Percentiles rank a stretch among this genome's conserved stretches.
Conservation (phyloP, 257 asterid genomes). For the Ilex asprella region DNA sequence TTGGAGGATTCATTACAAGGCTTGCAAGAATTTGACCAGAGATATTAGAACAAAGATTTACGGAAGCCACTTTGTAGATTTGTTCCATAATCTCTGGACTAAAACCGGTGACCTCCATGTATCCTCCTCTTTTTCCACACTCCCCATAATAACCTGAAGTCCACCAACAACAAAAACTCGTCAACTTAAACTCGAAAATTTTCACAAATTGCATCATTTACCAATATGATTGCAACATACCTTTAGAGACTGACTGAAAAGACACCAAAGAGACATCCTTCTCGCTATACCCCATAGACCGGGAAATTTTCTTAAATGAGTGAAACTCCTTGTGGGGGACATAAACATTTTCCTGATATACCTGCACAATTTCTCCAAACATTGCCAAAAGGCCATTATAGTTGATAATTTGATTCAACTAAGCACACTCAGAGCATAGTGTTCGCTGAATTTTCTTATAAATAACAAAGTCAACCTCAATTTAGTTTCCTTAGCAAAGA, state of each 20-base stretch:
- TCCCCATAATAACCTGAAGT: conserved; percentile 83
- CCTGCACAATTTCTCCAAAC: conserved; percentile 39
- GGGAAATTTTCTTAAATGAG: conserved; percentile 81
- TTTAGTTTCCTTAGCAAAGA: not conserved
- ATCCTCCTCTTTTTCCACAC: conserved; percentile 97
- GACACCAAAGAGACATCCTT: conserved; percentile 73
- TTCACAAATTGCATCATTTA: not conserved
- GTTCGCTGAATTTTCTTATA: too few relatives aligned
- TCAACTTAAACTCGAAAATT: not conserved
- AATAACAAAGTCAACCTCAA: not conserved
- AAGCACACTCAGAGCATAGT: not conserved
- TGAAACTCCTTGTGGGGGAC: conserved; percentile 93
- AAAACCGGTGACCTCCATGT: conserved; percentile 95
- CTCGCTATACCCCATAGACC: conserved; percentile 84
- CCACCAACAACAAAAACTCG: conserved; percentile 4
- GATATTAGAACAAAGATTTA: conserved; percentile 89
- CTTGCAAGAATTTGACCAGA: conserved; percentile 97
- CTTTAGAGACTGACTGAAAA: conserved; percentile 94
- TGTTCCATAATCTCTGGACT: conserved; percentile 80
- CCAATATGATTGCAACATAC: conserved; percentile 20
- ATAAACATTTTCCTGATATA: conserved; percentile 84
- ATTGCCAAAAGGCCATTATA: not conserved
- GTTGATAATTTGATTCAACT: not conserved
- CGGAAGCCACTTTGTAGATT: conserved; percentile 90
- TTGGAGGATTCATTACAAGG: conserved; percentile 91